Evolutionary conservation across 1,284 basidiomycete species (phyloP), one percentile per base, ranked within the genome.

Genomic region (Apiotrichum montevideense): DNA sequence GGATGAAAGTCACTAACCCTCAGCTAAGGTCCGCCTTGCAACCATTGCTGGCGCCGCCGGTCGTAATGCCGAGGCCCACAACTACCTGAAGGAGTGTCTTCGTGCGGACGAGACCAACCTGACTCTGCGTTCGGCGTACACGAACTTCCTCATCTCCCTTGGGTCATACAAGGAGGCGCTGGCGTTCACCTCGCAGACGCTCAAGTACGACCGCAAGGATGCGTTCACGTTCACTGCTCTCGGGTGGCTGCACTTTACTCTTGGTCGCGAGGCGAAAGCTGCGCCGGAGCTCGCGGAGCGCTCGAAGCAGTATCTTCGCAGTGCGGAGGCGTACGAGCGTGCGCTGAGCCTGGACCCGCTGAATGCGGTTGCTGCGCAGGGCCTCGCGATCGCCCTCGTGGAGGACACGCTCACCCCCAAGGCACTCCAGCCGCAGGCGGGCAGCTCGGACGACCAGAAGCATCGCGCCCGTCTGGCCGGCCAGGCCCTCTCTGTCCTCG

Each of bases 341-440:
- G 93, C 91, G 0, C 76, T 97, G 35, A 82, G 83, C 51, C 69
- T 90, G 3, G 90, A 95, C 69, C 85, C 89, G 0, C 78, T 82
- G 33, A 95, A 90, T 71, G 90, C 90, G 1, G 84, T 92, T 56
- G 93, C 93, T 6, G 93, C 93, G 3, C 91, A 95, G 71, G 92
- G 93, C 2, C 79, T 97, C 9, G 93, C 91, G 0, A 95, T 97
- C 61, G 85, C 88, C 3, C 85, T 90, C 3, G 93, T 90, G 0
- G 94, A 97, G 72, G 90, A 94, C 72, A 86, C 86, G 0, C 76
- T 96, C 7, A 87, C 86, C 79, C 60, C 63, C 39, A 67, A 65
- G 52, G 51, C 63, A 34, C 57, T 41, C 35, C 63, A 53, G 55
- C 32, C 35, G 40, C 58, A 58, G 13, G 80, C 61, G 55, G 78